Evolutionary conservation across 768 basidiomycete species (phyloP).

Genomic region (Mycena amicta): DNA sequence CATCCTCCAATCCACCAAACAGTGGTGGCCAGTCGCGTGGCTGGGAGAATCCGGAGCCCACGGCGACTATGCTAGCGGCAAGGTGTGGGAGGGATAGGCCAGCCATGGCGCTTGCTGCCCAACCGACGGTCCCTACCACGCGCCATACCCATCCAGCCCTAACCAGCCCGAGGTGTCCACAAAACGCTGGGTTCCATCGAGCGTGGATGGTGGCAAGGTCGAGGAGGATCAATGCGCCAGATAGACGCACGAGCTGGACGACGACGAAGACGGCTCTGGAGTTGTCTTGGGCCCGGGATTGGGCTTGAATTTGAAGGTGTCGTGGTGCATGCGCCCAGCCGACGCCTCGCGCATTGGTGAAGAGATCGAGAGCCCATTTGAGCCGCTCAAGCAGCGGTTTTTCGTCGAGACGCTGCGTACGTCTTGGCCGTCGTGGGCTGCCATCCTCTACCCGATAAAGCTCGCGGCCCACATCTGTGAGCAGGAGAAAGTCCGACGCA

Average conservation of each 20-base stretch:
- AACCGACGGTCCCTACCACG: conserved; percentile 3
- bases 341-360: conserved; percentile 6
- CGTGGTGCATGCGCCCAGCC: conserved; percentile 16
- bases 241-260: neutral
- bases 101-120: neutral
- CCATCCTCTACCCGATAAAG: conserved; percentile 1
- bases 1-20: conserved; percentile 8
- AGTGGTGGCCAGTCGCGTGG: conserved; percentile 17
- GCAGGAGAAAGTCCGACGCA: conserved; percentile 17
- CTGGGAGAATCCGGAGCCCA: conserved; percentile 4
- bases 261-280: conserved; percentile 2
- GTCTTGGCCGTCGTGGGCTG: neutral
- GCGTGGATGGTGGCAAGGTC: conserved; percentile 14
- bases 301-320: neutral
- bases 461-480: conserved; percentile 19
- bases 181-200: conserved; percentile 16
- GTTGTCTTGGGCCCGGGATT: neutral
- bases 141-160: conserved; percentile 7
- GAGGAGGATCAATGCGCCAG: neutral
- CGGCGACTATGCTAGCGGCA: neutral
- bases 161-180: conserved; percentile 1
- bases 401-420: neutral
- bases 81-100: neutral
- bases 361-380: conserved; percentile 7
- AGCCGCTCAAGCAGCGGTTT: neutral